Evolutionary conservation across 495 filamentous ascomycete species (phyloP), one percentile per base, ranked within the genome.

Genomic region (Stereocaulon alpinum): DNA sequence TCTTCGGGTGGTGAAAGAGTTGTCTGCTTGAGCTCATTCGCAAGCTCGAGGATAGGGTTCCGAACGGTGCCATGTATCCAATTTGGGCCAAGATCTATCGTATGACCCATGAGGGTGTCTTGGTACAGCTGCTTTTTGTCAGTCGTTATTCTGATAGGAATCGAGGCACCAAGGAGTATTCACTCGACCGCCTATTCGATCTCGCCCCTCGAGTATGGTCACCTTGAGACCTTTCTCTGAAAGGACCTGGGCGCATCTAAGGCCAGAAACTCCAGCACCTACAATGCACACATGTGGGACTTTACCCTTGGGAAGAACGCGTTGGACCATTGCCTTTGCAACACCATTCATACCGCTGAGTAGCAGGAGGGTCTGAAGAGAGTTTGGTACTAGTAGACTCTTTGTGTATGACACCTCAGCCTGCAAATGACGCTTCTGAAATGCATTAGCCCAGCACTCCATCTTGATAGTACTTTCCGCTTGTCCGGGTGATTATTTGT

Each of bases 191-290:
- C 93, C 93, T 57, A 95, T 71, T 32, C 93, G 79, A 72, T 91
- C 76, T 57, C 92, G 79, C 10, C 82, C 93, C 68, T 98, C 93
- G 40, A 96, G 75, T 41, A 96, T 82, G 2, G 89, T 92, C 50
- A 96, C 90, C 48, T 81, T 75, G 50, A 86, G 86, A 15, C 90
- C 91, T 70, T 87, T 81, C 55, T 87, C 81, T 20, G 88, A 70
- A 4, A 96, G 78, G 27, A 94, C 75, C 66, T 95, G 88, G 11
- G 92, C 89, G 66, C 89, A 93, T 62, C 89, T 77, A 30, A 98
- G 72, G 18, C 92, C 93, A n/a, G 93, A 80, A 22, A 96, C 67
- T 29, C 93, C 93, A 41, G 89, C 92, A 17, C 93, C 93, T 51
- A 98, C 78, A 18, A 98, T 73, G 15, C 86, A 86, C 29, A 96